phyloP scores from a whole-genome alignment of 2,329 filamentous ascomycete species.

The Fusarium xylarioides region DNA sequence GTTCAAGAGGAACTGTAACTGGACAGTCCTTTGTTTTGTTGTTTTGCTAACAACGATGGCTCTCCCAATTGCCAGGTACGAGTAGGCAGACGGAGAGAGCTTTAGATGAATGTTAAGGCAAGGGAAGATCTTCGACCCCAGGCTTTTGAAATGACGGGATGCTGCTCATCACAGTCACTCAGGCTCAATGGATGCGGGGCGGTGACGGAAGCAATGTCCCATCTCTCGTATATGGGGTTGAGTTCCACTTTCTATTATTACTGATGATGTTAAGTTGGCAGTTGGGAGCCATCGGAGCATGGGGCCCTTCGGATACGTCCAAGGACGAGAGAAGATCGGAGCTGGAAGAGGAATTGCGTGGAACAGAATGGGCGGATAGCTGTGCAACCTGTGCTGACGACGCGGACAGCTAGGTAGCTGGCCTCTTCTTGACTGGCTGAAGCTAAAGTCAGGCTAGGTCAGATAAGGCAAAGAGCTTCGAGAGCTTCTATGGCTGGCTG shows the following conservation, averaged over 20 bases:
- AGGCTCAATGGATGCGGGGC: constrained; percentile 26
- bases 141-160: constrained; percentile 13
- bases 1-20: constrained; percentile 21
- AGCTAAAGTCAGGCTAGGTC: constrained; percentile 33
- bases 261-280: constrained; percentile 3
- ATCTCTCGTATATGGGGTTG: constrained; percentile 22
- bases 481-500: constrained; percentile 32
- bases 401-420: constrained; percentile 26
- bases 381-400: constrained; percentile 16
- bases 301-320: constrained; percentile 34
- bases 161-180: constrained; percentile 32
- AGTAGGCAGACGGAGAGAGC: constrained; percentile 1
- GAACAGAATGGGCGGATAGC: constrained; percentile 27
- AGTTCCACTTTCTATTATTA: constrained; percentile 30
- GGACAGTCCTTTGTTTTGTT: constrained; percentile 32
- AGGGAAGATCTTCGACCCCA: constrained; percentile 10
- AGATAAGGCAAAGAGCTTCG: constrained; percentile 32
- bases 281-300: constrained; percentile 25
- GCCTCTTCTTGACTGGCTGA: constrained; percentile 28
- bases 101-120: constrained; percentile 8
- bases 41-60: constrained; percentile 26
- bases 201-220: constrained; percentile 33
- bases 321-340: constrained; percentile 28
- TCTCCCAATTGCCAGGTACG: constrained; percentile 16
- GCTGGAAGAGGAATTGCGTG: constrained; percentile 30